These are phyloP conservation scores for Buddleja alternifolia DNA, from an alignment of 257 asterid genomes.

Conservation along the genomic window DNA sequence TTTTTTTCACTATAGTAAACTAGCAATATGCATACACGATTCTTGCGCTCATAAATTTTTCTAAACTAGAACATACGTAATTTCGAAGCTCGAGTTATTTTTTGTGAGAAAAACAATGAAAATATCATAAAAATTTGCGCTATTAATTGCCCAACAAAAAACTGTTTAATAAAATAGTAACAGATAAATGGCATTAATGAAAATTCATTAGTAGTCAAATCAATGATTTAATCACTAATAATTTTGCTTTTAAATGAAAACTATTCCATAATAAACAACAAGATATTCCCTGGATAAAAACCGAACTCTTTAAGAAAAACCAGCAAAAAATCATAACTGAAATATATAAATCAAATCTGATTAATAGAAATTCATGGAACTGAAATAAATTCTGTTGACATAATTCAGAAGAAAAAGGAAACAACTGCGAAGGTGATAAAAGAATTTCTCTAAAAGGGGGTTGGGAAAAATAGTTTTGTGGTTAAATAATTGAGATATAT, in stretches of 20 bases:
- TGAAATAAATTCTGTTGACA: conserved; percentile 23
- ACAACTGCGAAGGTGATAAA: not conserved
- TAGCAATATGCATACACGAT: too few relatives aligned
- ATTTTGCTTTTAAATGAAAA: conserved; percentile 28
- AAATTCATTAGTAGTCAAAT: conserved; percentile 22
- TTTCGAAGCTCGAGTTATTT: too few relatives aligned
- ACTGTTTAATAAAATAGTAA: not conserved
- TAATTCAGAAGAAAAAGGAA: not conserved
- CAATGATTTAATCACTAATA: conserved; percentile 25
- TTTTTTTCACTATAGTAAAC: too few relatives aligned
- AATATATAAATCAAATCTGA: conserved; percentile 2
- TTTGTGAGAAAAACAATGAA: too few relatives aligned
- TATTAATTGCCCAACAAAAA: not conserved
- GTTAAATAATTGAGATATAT: too few relatives aligned
- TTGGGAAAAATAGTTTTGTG: too few relatives aligned
- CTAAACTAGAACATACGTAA: too few relatives aligned
- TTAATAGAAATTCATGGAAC: conserved; percentile 19
- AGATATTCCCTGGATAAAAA: conserved; percentile 10
- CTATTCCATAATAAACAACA: conserved; percentile 18
- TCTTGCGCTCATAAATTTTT: too few relatives aligned
- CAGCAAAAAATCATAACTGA: conserved; percentile 30
- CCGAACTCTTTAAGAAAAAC: conserved; percentile 2
- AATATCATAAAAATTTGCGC: not conserved
- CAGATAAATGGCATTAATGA: conserved; percentile 10
- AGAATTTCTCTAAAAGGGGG: conserved; percentile 15